Evolutionary conservation across 2,329 filamentous ascomycete species (phyloP), one percentile per base, ranked within the genome.

Genomic region (Nigrospora oryzae): DNA sequence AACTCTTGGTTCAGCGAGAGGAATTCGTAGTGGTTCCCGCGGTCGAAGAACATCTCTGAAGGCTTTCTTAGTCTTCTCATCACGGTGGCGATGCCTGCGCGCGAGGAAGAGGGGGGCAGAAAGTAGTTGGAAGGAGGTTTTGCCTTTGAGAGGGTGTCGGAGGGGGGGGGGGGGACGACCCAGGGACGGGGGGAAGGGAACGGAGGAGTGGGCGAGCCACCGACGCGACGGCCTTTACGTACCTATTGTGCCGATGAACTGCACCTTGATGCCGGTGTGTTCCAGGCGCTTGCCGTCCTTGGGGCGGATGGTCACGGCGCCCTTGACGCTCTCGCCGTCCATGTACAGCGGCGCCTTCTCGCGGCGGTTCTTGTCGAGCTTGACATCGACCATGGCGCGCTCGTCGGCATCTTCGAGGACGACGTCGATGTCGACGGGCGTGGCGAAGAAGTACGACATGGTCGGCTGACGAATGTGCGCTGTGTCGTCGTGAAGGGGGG

Each of bases 191-290:
- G 14, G 5, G 38, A 14, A 11, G 17, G 37, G 14, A 38, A 14
- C 41, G 33, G 31, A 36, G 30, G 38, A 42, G 32, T 38, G n/a
- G 45, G 45, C 43, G 36, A 46, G 42, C 46, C 14, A 32, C 13
- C 23, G 30, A 4, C 12, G 14, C 14, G 16, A 30, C 4, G 31
- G 14, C 11, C 35, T 44, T 16, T 37, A 63, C 69, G 51, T 71
- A 93, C 89, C 89, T 74, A 98, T 98, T 51, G 90, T 94, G 63
- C 93, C 93, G 59, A 98, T 96, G 72, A 98, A 98, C 65, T 98
- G 93, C 58, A 98, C 91, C 71, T 98, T 98, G 77, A 98, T 96
- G 57, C 93, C 93, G 11, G 90, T 97, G 67, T 98, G 93, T 68
- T 98, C 93, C 61, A 98, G 75, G 50, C 93, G 81, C 75, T 97